A percentile compares a stretch with the other conserved stretches of the same genome.
Conservation (phyloP, 2,329 filamentous ascomycete genomes). For the Neofusicoccum sp. region DNA sequence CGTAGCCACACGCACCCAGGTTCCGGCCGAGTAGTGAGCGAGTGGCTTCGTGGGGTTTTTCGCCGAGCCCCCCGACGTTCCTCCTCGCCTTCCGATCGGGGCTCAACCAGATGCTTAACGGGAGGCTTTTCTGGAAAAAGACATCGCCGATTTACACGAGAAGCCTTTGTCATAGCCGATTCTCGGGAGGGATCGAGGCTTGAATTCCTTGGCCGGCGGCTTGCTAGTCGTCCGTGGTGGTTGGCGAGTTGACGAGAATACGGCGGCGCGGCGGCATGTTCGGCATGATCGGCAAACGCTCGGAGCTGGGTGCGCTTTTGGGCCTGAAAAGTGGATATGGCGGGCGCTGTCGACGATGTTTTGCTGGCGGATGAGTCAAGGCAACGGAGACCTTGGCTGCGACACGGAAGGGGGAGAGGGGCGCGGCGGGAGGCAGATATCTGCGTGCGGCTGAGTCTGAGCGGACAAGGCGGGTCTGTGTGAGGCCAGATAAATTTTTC, state of each 20-base stretch:
- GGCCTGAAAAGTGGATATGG: neutral
- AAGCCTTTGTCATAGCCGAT: too few relatives aligned
- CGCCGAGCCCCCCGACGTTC: neutral
- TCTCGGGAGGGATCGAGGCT: too few relatives aligned
- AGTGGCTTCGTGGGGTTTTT: neutral
- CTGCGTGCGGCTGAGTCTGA: neutral
- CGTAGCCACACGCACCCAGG: too few relatives aligned
- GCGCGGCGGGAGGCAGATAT: neutral
- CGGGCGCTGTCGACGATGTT: too few relatives aligned
- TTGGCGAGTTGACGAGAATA: neutral
- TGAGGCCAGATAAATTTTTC: slow-evolving; percentile 13
- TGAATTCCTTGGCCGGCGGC: neutral
- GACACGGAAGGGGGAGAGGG: neutral
- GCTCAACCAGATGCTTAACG: too few relatives aligned
- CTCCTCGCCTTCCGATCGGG: too few relatives aligned
- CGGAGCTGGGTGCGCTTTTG: slow-evolving; percentile 5
- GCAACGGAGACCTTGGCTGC: too few relatives aligned
- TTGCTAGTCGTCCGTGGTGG: neutral
- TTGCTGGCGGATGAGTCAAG: too few relatives aligned
- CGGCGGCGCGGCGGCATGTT: neutral
- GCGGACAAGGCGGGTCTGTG: slow-evolving; percentile 9
- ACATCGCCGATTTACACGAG: too few relatives aligned
- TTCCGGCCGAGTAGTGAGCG: neutral
- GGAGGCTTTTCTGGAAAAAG: too few relatives aligned
- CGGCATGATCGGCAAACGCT: slow-evolving; percentile 15